phyloP scores from a whole-genome alignment of 2,329 filamentous ascomycete genomes.

The Canariomyces notabilis region DNA sequence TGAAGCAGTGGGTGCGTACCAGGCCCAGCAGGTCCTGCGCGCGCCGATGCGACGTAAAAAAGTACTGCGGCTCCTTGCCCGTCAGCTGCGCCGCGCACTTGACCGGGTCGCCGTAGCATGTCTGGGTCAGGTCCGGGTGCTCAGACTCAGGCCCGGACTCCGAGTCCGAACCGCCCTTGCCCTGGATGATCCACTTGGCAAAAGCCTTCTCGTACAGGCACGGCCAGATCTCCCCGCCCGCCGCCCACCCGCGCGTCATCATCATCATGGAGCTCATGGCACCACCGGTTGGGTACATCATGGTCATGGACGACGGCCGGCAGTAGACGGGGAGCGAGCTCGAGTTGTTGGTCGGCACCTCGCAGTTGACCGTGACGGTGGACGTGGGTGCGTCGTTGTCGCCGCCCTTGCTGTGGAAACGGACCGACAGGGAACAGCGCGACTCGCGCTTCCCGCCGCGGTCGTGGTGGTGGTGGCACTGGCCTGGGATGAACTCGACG shows the following conservation, averaged over 20 bases:
- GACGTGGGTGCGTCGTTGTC: slow-evolving; percentile 27
- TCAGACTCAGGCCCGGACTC: slow-evolving; percentile 14
- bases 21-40: slow-evolving; percentile 33
- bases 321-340: slow-evolving; percentile 39
- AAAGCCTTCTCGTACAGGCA: slow-evolving; percentile 45
- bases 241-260: not conserved
- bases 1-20: slow-evolving; percentile 36
- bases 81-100: slow-evolving; percentile 43
- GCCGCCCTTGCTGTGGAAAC: slow-evolving; percentile 42
- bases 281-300: not conserved
- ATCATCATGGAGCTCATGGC: too few relatives aligned
- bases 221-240: slow-evolving; percentile 40
- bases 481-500: too few relatives aligned
- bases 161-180: too few relatives aligned
- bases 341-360: slow-evolving; percentile 41
- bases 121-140: slow-evolving; percentile 39
- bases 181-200: slow-evolving; percentile 36
- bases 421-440: slow-evolving; percentile 27
- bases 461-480: not conserved
- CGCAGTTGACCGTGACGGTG: slow-evolving; percentile 39
- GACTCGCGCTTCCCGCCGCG: not conserved
- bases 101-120: slow-evolving; percentile 38
- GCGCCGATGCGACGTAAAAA: slow-evolving; percentile 1
- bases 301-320: slow-evolving; percentile 32
- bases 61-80: slow-evolving; percentile 7